Conservation (phyloP, 257 asterid species). For the Fraxinus quadrangulata region DNA sequence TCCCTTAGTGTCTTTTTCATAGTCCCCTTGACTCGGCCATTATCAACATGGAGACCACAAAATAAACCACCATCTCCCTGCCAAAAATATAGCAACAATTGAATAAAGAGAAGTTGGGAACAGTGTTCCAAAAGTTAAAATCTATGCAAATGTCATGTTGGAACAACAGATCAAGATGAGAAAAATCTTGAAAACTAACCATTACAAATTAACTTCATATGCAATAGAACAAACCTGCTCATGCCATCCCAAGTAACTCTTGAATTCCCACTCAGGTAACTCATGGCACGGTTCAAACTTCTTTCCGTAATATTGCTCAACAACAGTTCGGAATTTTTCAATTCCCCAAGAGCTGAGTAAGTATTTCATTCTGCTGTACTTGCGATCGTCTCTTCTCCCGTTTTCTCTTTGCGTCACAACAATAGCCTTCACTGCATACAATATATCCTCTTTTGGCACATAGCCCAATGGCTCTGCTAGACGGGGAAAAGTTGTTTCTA, state of each 20-base stretch:
- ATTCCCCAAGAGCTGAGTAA: slow-evolving; percentile 95
- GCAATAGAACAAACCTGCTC: slow-evolving; percentile 63
- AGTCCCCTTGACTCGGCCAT: slow-evolving; percentile 76
- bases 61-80: slow-evolving; percentile 91
- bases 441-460: slow-evolving; percentile 91
- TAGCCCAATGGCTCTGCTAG: slow-evolving; percentile 90
- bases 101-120: slow-evolving; percentile 11
- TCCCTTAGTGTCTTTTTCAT: slow-evolving; percentile 85
- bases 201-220: neutral
- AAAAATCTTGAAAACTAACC: neutral
- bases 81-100: slow-evolving; percentile 25
- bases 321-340: slow-evolving; percentile 81
- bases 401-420: slow-evolving; percentile 91
- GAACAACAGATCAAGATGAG: neutral
- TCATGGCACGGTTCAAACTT: slow-evolving; percentile 74
- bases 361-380: slow-evolving; percentile 94
- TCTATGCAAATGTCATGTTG: neutral
- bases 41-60: slow-evolving; percentile 96
- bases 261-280: slow-evolving; percentile 92
- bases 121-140: slow-evolving; percentile 7
- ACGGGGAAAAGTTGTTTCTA: slow-evolving; percentile 83
- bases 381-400: slow-evolving; percentile 99
- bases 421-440: slow-evolving; percentile 90
- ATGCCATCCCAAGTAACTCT: slow-evolving; percentile 98
- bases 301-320: slow-evolving; percentile 86